phyloP scores from a whole-genome alignment of 108 stramenopile genomes.

The Skeletonema potamos region DNA sequence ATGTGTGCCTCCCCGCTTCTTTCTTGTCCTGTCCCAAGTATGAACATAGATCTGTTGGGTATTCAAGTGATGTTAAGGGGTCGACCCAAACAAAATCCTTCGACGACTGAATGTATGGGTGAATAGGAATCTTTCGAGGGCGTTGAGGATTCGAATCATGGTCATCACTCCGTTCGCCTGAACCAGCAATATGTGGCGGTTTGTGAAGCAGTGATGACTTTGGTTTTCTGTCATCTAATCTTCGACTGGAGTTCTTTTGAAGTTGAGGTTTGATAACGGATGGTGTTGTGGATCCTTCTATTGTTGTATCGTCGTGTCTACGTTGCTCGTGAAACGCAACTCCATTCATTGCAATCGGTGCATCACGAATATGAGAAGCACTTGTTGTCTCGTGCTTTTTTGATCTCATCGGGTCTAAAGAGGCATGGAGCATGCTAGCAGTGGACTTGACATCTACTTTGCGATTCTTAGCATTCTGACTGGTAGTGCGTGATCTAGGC shows the following conservation, averaged over 20 bases:
- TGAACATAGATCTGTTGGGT: conserved; percentile 66
- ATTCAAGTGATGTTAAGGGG: conserved; percentile 69
- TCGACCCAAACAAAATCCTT: conserved; percentile 76
- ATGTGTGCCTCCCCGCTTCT: conserved; percentile 74
- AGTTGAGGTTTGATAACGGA: not conserved
- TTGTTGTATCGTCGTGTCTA: not conserved
- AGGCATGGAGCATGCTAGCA: conserved; percentile 29
- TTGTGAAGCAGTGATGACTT: conserved; percentile 23
- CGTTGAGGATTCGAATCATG: conserved; percentile 25
- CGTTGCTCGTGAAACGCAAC: conserved; percentile 20
- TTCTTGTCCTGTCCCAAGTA: conserved; percentile 76
- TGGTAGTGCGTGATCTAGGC: conserved; percentile 37
- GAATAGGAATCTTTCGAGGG: conserved; percentile 55
- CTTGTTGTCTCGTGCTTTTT: conserved; percentile 8
- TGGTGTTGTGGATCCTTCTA: not conserved
- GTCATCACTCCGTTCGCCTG: not conserved
- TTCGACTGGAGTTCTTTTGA: not conserved
- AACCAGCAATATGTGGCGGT: not conserved
- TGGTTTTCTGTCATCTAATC: not conserved
- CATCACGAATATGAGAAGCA: conserved; percentile 43
- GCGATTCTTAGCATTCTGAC: conserved; percentile 31
- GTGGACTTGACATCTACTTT: conserved; percentile 35
- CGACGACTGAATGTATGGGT: conserved; percentile 75
- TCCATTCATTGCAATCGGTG: conserved; percentile 16
- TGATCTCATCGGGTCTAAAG: conserved; percentile 7